Conservation (phyloP, 257 asterid genomes). For the Eucommia ulmoides region DNA sequence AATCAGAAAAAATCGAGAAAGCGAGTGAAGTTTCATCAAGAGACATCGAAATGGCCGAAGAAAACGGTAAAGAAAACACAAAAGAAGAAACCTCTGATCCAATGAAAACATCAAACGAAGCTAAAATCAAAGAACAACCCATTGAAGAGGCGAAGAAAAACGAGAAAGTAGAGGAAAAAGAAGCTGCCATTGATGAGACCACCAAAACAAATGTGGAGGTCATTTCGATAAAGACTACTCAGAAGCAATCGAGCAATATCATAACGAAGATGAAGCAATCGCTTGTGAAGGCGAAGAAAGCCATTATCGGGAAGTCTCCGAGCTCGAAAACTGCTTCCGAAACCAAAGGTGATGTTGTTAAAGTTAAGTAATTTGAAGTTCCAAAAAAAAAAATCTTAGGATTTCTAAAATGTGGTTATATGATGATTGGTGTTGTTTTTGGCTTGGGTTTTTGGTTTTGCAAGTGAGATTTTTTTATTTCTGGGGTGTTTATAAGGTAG, state of each 20-base stretch:
- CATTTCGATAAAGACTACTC: constrained; percentile 33
- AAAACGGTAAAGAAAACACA: too few relatives aligned
- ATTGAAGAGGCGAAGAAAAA: not conserved
- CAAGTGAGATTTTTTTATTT: too few relatives aligned
- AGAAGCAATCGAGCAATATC: constrained; percentile 45
- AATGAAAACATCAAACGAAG: too few relatives aligned
- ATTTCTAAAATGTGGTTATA: not conserved
- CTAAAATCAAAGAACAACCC: not conserved
- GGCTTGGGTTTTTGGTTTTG: too few relatives aligned
- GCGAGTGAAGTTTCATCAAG: not conserved
- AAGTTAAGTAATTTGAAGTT: constrained; percentile 15
- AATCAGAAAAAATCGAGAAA: not conserved
- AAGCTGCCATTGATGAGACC: constrained; percentile 11
- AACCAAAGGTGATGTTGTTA: constrained; percentile 34
- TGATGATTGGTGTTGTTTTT: not conserved
- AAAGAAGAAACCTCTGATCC: constrained; percentile 1
- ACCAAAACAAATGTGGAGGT: constrained; percentile 25
- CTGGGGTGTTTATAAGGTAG: too few relatives aligned
- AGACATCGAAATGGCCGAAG: not conserved
- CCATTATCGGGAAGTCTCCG: constrained; percentile 67
- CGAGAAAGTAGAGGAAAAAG: too few relatives aligned
- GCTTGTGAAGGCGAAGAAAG: constrained; percentile 84
- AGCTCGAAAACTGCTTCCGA: constrained; percentile 42
- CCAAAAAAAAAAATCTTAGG: not conserved
- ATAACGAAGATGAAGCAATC: constrained; percentile 80